Percentiles rank a stretch among this genome's conserved stretches.
phyloP scores from a whole-genome alignment of 345 rosid species.

The Linum lewisii region DNA sequence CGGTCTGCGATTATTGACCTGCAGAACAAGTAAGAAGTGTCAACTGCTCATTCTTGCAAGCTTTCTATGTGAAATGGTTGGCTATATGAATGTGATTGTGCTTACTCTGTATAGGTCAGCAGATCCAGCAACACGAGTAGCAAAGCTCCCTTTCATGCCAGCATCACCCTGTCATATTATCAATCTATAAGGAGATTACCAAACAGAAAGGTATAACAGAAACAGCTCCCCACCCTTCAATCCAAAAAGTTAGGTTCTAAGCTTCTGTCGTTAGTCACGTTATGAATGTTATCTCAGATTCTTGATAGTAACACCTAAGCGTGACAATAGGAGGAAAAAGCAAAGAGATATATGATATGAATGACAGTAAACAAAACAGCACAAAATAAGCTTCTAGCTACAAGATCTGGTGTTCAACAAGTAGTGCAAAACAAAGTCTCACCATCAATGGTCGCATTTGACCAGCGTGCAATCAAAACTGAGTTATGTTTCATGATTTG shows the following conservation, averaged over 20 bases:
- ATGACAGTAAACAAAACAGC: not conserved
- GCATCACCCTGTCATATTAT: constrained; percentile 54
- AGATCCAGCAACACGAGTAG: constrained; percentile 85
- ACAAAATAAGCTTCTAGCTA: not conserved
- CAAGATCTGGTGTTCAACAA: no score
- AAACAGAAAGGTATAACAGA: constrained; percentile 4
- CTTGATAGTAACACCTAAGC: not conserved
- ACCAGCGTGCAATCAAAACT: not conserved
- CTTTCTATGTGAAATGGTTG: not conserved
- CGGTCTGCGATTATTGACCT: constrained; percentile 88
- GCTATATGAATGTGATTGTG: constrained; percentile 8
- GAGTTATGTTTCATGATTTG: not conserved
- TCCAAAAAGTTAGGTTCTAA: not conserved
- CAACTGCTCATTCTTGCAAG: not conserved
- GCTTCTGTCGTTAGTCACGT: not conserved
- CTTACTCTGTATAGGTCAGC: constrained; percentile 73
- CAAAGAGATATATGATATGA: not conserved
- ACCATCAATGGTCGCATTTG: not conserved
- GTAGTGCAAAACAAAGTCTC: not conserved
- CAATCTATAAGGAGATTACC: constrained; percentile 5
- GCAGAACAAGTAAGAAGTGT: constrained; percentile 12
- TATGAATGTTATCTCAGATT: not conserved
- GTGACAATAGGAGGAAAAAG: not conserved
- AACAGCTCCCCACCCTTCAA: not conserved
- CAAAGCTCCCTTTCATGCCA: constrained; percentile 88